Conservation (phyloP, 225 moss, liverwort and hornwort genomes). For the Sphagnum tenellum region DNA sequence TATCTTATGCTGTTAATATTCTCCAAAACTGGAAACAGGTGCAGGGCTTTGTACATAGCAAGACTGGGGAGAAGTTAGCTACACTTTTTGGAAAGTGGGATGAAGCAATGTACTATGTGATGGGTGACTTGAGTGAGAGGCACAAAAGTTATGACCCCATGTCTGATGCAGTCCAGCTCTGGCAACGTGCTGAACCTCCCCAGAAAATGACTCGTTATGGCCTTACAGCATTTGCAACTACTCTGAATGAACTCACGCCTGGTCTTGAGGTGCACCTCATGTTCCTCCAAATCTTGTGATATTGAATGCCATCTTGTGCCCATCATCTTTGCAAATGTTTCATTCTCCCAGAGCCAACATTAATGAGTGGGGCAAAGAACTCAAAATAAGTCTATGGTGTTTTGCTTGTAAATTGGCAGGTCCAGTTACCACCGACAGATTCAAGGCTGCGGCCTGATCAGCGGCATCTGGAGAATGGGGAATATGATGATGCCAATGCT, state of each 20-base stretch:
- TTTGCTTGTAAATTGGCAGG: constrained; percentile 19
- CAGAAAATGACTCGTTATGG: constrained; percentile 84
- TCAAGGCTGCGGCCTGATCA: constrained; percentile 96
- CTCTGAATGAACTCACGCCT: constrained; percentile 90
- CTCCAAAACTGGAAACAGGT: constrained; percentile 37
- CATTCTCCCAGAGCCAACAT: too few relatives aligned
- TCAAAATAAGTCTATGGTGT: too few relatives aligned
- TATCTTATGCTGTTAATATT: too few relatives aligned
- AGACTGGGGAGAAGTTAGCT: constrained; percentile 74
- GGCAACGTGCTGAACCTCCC: constrained; percentile 72
- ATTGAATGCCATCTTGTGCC: too few relatives aligned
- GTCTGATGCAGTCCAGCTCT: constrained; percentile 86
- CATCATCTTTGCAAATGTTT: too few relatives aligned
- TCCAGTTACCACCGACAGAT: constrained; percentile 84
- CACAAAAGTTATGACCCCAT: constrained; percentile 83
- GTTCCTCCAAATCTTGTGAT: too few relatives aligned
- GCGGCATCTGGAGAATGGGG: constrained; percentile 78
- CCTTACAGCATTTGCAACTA: constrained; percentile 77
- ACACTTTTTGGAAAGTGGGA: constrained; percentile 99
- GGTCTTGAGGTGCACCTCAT: constrained; percentile 54
- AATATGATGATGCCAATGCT: constrained; percentile 81
- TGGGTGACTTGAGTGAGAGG: constrained; percentile 83
- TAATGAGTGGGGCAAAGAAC: too few relatives aligned
- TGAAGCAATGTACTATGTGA: constrained; percentile 87
- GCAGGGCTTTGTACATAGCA: constrained; percentile 98